Conservation (phyloP, 2,329 filamentous ascomycete genomes). For the Exophiala phaeomuriformis region DNA sequence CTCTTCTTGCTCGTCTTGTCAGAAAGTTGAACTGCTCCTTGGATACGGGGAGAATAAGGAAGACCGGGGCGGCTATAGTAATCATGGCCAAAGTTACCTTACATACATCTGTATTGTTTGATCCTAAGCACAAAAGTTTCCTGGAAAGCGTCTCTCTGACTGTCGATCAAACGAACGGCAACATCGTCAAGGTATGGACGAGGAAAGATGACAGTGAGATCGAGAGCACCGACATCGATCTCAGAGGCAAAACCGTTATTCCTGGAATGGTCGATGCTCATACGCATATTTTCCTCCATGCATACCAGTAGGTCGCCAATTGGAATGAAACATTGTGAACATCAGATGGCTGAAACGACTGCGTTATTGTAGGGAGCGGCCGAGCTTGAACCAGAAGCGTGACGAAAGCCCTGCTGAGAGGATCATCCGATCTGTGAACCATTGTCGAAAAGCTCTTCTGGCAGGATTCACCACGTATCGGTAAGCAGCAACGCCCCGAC, state of each 20-base stretch:
- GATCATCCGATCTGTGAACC: conserved; percentile 48
- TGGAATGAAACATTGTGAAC: not conserved
- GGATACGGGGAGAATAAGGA: too few relatives aligned
- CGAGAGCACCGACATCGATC: conserved; percentile 42
- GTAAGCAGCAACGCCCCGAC: not conserved
- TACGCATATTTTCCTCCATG: conserved; percentile 51
- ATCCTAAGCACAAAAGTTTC: conserved; percentile 40
- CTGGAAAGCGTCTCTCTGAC: conserved; percentile 39
- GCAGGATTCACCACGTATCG: conserved; percentile 55
- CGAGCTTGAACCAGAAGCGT: conserved; percentile 46
- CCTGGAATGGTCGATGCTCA: conserved; percentile 51
- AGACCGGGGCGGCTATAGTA: too few relatives aligned
- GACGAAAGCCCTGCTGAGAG: conserved; percentile 54
- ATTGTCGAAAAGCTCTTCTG: conserved; percentile 46
- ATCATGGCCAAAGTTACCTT: conserved; percentile 23
- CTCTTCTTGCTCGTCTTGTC: too few relatives aligned
- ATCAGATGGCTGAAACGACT: not conserved
- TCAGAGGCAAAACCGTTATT: conserved; percentile 47
- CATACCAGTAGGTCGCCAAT: conserved; percentile 31
- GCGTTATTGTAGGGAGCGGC: conserved; percentile 31
- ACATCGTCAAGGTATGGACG: conserved; percentile 34
- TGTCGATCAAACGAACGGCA: conserved; percentile 36
- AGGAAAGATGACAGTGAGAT: not conserved
- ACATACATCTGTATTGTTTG: conserved; percentile 45
- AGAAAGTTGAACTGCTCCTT: too few relatives aligned